Conservation (phyloP, 2,329 filamentous ascomycete species). For the Sporothrix brasiliensis region DNA sequence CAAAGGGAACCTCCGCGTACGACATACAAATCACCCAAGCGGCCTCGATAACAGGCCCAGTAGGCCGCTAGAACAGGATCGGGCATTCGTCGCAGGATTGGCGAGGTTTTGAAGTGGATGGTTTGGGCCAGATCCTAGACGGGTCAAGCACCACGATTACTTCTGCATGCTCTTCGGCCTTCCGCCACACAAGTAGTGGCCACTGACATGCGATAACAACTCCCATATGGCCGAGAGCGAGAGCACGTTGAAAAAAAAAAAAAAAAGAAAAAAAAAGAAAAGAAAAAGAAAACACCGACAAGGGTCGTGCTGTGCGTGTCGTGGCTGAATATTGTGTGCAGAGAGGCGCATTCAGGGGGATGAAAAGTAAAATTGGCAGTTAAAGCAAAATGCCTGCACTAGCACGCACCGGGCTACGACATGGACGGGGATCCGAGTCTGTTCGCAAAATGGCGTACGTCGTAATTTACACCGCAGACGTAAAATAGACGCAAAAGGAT, state of each 20-base stretch:
- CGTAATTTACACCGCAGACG: too few relatives aligned
- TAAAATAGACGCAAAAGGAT: not conserved
- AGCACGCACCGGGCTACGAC: not conserved
- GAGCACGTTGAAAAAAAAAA: too few relatives aligned
- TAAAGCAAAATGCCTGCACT: not conserved
- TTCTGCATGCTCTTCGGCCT: not conserved
- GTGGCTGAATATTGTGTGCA: not conserved
- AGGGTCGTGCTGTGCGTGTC: not conserved
- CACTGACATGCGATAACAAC: conserved; percentile 13
- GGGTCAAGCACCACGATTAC: not conserved
- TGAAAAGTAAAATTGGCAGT: conserved; percentile 23
- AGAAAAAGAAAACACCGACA: not conserved
- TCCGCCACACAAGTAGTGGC: not conserved
- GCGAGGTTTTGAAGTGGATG: not conserved
- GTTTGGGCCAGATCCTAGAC: not conserved
- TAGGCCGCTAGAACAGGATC: conserved; percentile 9
- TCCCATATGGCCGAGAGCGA: not conserved
- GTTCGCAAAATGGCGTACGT: conserved; percentile 3
- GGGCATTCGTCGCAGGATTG: conserved; percentile 1
- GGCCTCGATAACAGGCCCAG: not conserved
- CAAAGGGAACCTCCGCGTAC: not conserved
- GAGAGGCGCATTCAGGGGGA: conserved; percentile 4
- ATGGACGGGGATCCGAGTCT: not conserved
- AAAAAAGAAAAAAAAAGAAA: not conserved
- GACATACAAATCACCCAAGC: not conserved